Conservation (phyloP, 176 grass and related monocot genomes). For the Elaeis guineensis region DNA sequence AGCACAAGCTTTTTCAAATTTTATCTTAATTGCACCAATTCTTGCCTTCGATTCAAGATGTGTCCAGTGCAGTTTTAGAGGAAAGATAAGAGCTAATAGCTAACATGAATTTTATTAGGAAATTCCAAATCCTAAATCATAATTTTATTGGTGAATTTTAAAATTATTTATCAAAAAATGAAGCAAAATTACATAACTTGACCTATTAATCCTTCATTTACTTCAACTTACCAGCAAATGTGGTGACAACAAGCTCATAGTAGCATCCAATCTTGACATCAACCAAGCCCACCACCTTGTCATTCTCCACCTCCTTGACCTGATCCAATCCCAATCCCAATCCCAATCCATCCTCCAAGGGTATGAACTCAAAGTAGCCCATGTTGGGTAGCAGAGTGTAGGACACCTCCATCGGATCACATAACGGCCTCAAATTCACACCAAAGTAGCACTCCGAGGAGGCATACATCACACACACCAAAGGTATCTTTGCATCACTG, state of each 20-base stretch:
- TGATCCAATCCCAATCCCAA: conserved; percentile 27
- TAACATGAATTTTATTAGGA: too few relatives aligned
- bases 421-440: conserved; percentile 49
- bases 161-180: too few relatives aligned
- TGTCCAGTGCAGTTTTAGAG: too few relatives aligned
- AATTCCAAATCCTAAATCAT: too few relatives aligned
- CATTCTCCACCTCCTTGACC: conserved; percentile 35
- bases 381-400: conserved; percentile 80
- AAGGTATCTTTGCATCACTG: conserved; percentile 38
- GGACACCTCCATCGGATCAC: conserved; percentile 41
- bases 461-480: conserved; percentile 69
- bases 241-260: conserved; percentile 72
- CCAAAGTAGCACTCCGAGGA: conserved; percentile 67
- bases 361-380: conserved; percentile 77
- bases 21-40: too few relatives aligned
- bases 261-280: conserved; percentile 61
- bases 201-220: too few relatives aligned
- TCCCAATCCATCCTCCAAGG: conserved; percentile 45
- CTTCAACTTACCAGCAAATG: conserved; percentile 51
- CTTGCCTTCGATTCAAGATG: too few relatives aligned
- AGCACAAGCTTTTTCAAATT: too few relatives aligned
- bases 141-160: too few relatives aligned
- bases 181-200: too few relatives aligned
- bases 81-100: too few relatives aligned
- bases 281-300: conserved; percentile 44